These are phyloP conservation scores for Cryptococcus maquisensis DNA, from an alignment of 1,284 basidiomycete species.

Conservation along the genomic window DNA sequence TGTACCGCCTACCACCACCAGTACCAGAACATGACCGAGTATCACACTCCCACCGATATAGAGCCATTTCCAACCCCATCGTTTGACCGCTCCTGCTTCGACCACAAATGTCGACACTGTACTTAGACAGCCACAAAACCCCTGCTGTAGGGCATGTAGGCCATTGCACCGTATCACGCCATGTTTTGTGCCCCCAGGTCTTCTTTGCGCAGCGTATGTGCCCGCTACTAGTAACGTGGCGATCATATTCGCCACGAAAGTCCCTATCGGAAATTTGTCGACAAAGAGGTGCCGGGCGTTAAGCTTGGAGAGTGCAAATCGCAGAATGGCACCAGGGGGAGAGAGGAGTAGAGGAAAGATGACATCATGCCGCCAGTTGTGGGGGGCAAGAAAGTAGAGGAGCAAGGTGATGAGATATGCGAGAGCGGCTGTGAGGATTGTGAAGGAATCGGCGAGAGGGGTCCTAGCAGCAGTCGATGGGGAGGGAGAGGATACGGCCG, in stretches of 20 bases:
- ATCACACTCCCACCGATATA: conserved; percentile 70
- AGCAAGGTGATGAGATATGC: conserved; percentile 58
- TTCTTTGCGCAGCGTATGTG: conserved; percentile 67
- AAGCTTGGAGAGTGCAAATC: conserved; percentile 72
- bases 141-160: conserved; percentile 76
- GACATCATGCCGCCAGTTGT: conserved; percentile 65
- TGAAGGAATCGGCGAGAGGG: conserved; percentile 33
- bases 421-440: conserved; percentile 41
- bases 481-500: not conserved
- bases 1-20: conserved; percentile 71
- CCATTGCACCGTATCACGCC: conserved; percentile 59
- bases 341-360: conserved; percentile 86
- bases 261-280: conserved; percentile 72
- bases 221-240: conserved; percentile 71
- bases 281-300: conserved; percentile 58
- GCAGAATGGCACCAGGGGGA: conserved; percentile 80
- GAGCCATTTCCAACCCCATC: conserved; percentile 51
- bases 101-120: conserved; percentile 91
- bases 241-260: conserved; percentile 76
- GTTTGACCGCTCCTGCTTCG: conserved; percentile 64
- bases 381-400: conserved; percentile 69
- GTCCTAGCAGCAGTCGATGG: conserved; percentile 4
- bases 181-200: conserved; percentile 19
- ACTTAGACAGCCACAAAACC: conserved; percentile 91
- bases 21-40: conserved; percentile 64